These are phyloP conservation scores for Phytophthora pinifolia DNA, from an alignment of 352 stramenopile genomes.

Conservation along the genomic window DNA sequence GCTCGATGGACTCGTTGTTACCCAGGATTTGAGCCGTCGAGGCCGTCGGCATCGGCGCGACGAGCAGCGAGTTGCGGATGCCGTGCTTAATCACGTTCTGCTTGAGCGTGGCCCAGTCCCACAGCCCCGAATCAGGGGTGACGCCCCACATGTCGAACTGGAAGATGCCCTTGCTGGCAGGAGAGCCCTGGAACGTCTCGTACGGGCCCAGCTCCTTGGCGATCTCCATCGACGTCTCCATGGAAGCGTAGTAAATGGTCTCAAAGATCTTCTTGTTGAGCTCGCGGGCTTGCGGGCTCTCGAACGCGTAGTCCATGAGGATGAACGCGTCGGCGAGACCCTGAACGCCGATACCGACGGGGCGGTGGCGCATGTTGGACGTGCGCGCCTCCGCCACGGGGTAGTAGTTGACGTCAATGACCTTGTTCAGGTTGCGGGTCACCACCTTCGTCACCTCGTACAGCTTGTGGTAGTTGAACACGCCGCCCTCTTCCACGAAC, in stretches of 20 bases:
- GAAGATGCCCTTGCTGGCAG: conserved; percentile 96
- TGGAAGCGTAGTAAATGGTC: conserved; percentile 98
- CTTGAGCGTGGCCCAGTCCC: conserved; percentile 96
- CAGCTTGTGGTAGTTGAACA: conserved; percentile 97
- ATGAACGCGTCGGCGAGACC: conserved; percentile 98
- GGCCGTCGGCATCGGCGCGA: conserved; percentile 99
- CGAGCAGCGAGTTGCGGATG: conserved; percentile 98
- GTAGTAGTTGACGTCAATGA: conserved; percentile 99
- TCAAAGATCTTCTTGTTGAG: conserved; percentile 99
- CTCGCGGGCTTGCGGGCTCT: conserved; percentile 88
- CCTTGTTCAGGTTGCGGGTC: conserved; percentile 97
- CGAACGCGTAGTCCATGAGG: conserved; percentile 96
- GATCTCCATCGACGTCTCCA: conserved; percentile 96
- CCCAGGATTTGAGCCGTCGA: conserved; percentile 99
- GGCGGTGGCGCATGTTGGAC: conserved; percentile 98
- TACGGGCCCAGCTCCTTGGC: conserved; percentile 95
- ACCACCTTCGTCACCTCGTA: conserved; percentile 96
- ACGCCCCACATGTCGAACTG: conserved; percentile 99
- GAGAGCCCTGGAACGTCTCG: conserved; percentile 96
- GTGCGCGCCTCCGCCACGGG: conserved; percentile 87
- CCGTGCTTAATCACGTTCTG: conserved; percentile 94
- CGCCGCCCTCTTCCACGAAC: conserved; percentile 85
- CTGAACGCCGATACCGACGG: conserved; percentile 98
- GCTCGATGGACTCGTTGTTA: conserved; percentile 99
- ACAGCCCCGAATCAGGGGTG: conserved; percentile 88